These are phyloP conservation scores for Waltergamsia citrina DNA, from an alignment of 2,329 filamentous ascomycete genomes.

Conservation along the genomic window DNA sequence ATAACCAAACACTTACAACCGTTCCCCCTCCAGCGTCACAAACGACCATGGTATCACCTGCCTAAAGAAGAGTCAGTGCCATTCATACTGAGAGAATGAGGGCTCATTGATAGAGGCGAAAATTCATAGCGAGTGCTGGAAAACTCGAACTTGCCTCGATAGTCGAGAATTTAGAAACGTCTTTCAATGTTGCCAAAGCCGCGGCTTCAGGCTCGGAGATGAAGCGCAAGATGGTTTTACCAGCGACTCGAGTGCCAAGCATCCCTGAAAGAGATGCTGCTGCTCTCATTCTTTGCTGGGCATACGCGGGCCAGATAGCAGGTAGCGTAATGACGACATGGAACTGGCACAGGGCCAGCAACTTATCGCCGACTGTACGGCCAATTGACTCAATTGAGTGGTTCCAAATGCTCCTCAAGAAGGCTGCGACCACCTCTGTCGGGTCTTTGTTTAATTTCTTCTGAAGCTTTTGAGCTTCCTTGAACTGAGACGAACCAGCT, in stretches of 20 bases:
- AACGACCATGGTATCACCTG: constrained; percentile 14
- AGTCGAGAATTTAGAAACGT: constrained; percentile 11
- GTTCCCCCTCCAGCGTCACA: constrained; percentile 27
- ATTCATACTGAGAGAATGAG: not conserved
- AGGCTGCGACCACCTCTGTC: not conserved
- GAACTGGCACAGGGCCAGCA: constrained; percentile 10
- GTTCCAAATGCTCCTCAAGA: not conserved
- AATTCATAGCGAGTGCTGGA: too few species aligned
- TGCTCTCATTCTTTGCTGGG: constrained; percentile 22
- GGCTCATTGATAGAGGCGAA: not conserved
- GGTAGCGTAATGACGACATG: constrained; percentile 32
- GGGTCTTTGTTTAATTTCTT: constrained; percentile 8
- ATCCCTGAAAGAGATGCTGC: constrained; percentile 26
- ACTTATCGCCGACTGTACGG: not conserved
- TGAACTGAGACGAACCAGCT: constrained; percentile 10
- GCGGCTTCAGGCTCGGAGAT: constrained; percentile 36
- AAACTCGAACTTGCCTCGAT: too few species aligned
- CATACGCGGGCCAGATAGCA: constrained; percentile 34
- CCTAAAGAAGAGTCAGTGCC: not conserved
- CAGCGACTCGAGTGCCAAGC: constrained; percentile 12
- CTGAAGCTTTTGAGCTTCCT: not conserved
- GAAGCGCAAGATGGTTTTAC: constrained; percentile 20
- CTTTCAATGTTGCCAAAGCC: constrained; percentile 24
- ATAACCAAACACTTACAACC: constrained; percentile 11
- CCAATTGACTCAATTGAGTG: not conserved